phyloP scores from a whole-genome alignment of 495 filamentous ascomycete species.

The Podospora didyma region DNA sequence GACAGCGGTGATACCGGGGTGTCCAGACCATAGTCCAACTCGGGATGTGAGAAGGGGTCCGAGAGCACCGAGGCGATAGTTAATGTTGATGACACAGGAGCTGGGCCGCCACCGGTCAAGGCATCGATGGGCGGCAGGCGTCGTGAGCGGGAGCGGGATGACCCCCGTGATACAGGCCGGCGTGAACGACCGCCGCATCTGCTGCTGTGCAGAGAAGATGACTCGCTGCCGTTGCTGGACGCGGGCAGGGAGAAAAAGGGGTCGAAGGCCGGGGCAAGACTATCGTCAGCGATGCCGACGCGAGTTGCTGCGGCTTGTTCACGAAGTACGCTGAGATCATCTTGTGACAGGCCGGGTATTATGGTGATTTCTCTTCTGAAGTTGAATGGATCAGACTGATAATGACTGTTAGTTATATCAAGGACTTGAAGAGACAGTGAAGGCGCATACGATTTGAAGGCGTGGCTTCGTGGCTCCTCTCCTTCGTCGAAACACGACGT shows the following conservation, averaged over 20 bases:
- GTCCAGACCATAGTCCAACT: too few relatives aligned
- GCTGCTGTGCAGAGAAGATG: too few relatives aligned
- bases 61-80: too few relatives aligned
- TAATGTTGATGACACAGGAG: too few relatives aligned
- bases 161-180: too few relatives aligned
- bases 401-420: neutral
- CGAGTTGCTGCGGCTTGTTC: slow-evolving; percentile 39
- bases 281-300: slow-evolving; percentile 25
- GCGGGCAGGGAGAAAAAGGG: neutral
- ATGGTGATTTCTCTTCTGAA: slow-evolving; percentile 37
- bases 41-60: too few relatives aligned
- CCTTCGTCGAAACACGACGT: slow-evolving; percentile 15
- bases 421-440: neutral
- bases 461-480: slow-evolving; percentile 15
- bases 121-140: too few relatives aligned
- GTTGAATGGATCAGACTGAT: slow-evolving; percentile 43
- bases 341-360: slow-evolving; percentile 38
- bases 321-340: slow-evolving; percentile 39
- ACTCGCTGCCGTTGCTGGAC: neutral
- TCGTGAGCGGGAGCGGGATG: too few relatives aligned
- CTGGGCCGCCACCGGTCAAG: too few relatives aligned
- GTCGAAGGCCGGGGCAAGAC: neutral
- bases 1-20: neutral
- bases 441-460: slow-evolving; percentile 22
- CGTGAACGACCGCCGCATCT: too few relatives aligned